Evolutionary conservation across 1,139 yeast genomes (phyloP).

Genomic region (Arxiozyma bovina): DNA sequence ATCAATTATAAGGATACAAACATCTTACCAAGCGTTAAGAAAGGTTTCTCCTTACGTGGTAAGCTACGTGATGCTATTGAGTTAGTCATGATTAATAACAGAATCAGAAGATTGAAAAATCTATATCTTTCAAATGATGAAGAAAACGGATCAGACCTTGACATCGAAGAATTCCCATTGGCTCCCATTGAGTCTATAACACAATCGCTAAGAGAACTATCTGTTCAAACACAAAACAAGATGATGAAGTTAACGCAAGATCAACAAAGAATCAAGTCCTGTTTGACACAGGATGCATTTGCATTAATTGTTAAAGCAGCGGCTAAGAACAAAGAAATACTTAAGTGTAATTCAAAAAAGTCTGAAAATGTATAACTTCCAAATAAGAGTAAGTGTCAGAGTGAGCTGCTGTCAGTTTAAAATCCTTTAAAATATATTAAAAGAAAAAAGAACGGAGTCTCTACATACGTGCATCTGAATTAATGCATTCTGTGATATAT

Average conservation of each 20-base stretch:
- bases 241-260: constrained; percentile 9
- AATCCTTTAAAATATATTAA: too few species aligned
- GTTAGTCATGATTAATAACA: constrained; percentile 64
- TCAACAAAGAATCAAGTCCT: constrained; percentile 26
- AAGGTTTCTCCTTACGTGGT: constrained; percentile 74
- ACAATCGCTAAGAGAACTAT: constrained; percentile 13
- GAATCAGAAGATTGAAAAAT: constrained; percentile 57
- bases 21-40: constrained; percentile 59
- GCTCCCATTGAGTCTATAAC: constrained; percentile 12
- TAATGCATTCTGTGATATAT: not conserved
- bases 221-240: constrained; percentile 8
- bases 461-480: not conserved
- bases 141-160: constrained; percentile 41
- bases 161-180: constrained; percentile 15
- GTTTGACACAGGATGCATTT: constrained; percentile 42
- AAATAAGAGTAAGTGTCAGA: not conserved
- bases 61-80: constrained; percentile 84
- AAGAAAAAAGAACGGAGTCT: too few species aligned
- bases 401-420: not conserved
- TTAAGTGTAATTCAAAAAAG: constrained; percentile 1
- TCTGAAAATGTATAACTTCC: not conserved
- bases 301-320: constrained; percentile 72
- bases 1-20: constrained; percentile 40
- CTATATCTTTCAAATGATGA: constrained; percentile 38
- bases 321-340: constrained; percentile 54